Evolutionary conservation across 306 rosid species (phyloP).

Genomic region (Canavalia ensiformis): DNA sequence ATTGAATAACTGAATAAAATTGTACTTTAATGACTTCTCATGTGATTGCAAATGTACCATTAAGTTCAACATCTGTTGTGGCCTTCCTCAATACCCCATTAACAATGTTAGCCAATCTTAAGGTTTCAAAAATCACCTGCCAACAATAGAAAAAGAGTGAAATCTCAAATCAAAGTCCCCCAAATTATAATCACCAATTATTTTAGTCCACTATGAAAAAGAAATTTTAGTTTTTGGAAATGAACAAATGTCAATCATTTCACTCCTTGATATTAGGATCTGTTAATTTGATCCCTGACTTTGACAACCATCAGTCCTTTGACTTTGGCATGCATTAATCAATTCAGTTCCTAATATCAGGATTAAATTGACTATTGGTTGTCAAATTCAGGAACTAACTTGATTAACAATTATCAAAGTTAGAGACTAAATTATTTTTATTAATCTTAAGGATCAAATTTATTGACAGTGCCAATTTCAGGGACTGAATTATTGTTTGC

Average conservation of each 20-base stretch:
- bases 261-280: background rate
- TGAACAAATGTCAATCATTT: background rate
- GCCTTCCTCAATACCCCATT: conserved; percentile 81
- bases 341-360: background rate
- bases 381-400: background rate
- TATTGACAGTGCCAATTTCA: background rate
- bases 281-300: background rate
- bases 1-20: background rate
- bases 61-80: conserved; percentile 66
- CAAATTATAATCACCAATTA: background rate
- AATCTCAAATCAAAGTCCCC: background rate
- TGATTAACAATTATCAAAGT: background rate
- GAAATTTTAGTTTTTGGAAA: background rate
- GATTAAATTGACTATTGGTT: background rate
- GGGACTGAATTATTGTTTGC: background rate
- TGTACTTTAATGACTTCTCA: background rate
- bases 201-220: background rate
- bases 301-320: background rate
- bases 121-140: conserved; percentile 81
- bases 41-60: conserved; percentile 60
- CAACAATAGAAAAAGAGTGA: background rate
- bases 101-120: conserved; percentile 77
- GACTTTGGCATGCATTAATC: background rate
- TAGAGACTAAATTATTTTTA: background rate
- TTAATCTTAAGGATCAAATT: background rate